Base-by-base conservation (phyloP, 2,329 filamentous ascomycete species). In the Calonectria crousiana region DNA sequence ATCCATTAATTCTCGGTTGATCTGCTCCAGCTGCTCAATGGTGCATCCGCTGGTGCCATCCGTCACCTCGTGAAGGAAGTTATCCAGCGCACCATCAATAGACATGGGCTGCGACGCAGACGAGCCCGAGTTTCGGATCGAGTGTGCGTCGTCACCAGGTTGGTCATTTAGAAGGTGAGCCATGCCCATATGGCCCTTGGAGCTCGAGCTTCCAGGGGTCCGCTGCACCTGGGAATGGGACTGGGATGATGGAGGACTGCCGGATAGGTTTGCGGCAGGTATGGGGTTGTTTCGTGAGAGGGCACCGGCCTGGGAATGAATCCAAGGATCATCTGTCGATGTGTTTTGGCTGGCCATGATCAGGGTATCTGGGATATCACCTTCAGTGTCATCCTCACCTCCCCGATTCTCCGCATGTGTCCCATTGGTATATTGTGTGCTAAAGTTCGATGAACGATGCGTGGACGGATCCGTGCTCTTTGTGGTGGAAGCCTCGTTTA, bases 1-100 rank as follows among this genome's bases (percentile, higher is more conserved):
- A 74, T 96, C 94, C 96, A 98, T 98, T 76, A 98, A 87, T 78
- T 93, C 92, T 10, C 95, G 93, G 83, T 96, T 96, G 83, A 98
- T 93, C 84, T 98, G 96, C 87, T 98, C 96, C 26, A 99, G 87
- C 84, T 99, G 96, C 85, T 99, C 97, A 67, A 99, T 94, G 0
- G 93, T 94, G 83, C 94, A 95, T 0, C 95, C 95, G 26, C 91
- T 93, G 2, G 94, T 96, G 56, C 89, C 88, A 34, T 90, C 85
- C 0, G 93, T 92, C 41, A 98, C 86, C 47, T 91, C 88, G 0
- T 88, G 83, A 71, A 95, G 88, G 70, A 97, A 89, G 9, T 86
- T 83, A 2, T 87, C 84, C 30, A 95, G 86, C 36, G 90, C 87
- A 0, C 81, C 81, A 16, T 90, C 87, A 36, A 88, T 84, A 38